Evolutionary conservation across 345 rosid genomes (phyloP).

Genomic region (Melaleuca alternifolia): DNA sequence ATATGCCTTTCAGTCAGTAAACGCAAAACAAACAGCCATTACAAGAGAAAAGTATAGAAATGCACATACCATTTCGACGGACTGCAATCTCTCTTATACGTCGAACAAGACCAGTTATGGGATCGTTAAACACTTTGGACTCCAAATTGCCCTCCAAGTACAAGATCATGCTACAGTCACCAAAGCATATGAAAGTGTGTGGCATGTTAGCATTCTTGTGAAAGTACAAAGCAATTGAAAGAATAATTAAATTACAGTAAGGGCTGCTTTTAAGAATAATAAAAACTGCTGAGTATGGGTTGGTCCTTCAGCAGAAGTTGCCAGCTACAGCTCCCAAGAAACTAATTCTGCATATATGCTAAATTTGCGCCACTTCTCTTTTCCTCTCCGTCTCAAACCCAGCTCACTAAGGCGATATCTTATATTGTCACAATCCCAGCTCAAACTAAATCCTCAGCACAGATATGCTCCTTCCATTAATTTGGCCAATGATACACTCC

Average conservation of each 20-base stretch:
- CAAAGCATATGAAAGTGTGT: not conserved
- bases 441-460: not conserved
- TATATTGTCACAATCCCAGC: not conserved
- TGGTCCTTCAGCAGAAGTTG: not conserved
- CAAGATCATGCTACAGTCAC: constrained; percentile 32
- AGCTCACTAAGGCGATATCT: not conserved
- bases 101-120: constrained; percentile 61
- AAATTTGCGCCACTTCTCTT: not conserved
- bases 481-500: not conserved
- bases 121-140: constrained; percentile 73
- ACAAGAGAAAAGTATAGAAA: not conserved
- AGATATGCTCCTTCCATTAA: not conserved
- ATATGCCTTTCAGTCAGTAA: not conserved
- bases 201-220: not conserved
- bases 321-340: not conserved
- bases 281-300: not conserved
- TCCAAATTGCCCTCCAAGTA: constrained; percentile 90
- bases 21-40: not conserved
- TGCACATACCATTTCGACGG: constrained; percentile 56
- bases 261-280: not conserved
- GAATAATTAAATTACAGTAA: not conserved
- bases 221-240: not conserved
- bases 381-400: not conserved
- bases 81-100: constrained; percentile 74
- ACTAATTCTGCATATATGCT: not conserved